Conservation (phyloP, 2,329 filamentous ascomycete genomes). For the Xylariaceae sp. region DNA sequence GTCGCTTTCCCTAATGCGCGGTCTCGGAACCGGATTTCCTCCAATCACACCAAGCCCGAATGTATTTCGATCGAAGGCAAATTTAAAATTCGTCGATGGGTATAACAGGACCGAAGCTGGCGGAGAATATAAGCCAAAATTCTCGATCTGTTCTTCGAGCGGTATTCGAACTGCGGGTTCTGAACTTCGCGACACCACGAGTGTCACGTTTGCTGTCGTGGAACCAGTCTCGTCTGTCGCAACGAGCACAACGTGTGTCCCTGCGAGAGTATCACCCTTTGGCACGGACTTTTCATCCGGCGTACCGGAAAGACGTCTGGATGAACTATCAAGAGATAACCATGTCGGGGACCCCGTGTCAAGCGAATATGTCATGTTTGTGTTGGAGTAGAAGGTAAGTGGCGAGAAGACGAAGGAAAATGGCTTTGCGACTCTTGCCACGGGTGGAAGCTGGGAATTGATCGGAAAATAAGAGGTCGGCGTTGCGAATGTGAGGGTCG, state of each 20-base stretch:
- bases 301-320: conserved; percentile 67
- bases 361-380: conserved; percentile 64
- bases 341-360: conserved; percentile 62
- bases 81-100: conserved; percentile 52
- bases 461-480: conserved; percentile 64
- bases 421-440: conserved; percentile 64
- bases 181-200: conserved; percentile 64
- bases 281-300: conserved; percentile 44
- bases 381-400: conserved; percentile 67
- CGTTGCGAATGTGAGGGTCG: conserved; percentile 32
- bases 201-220: conserved; percentile 61
- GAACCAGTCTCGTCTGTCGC: conserved; percentile 67
- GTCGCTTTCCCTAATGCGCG: not conserved
- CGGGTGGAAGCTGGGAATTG: conserved; percentile 79
- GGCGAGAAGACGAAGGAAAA: conserved; percentile 72
- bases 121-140: conserved; percentile 58
- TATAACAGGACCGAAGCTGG: conserved; percentile 58
- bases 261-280: conserved; percentile 49
- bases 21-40: not conserved
- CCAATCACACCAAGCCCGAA: conserved; percentile 54
- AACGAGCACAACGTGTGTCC: conserved; percentile 61
- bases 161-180: conserved; percentile 55
- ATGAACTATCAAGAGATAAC: conserved; percentile 67
- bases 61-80: conserved; percentile 54
- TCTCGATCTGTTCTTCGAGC: conserved; percentile 55